Evolutionary conservation across 2,329 filamentous ascomycete genomes (phyloP).

Genomic region (Fusarium mundagurra): DNA sequence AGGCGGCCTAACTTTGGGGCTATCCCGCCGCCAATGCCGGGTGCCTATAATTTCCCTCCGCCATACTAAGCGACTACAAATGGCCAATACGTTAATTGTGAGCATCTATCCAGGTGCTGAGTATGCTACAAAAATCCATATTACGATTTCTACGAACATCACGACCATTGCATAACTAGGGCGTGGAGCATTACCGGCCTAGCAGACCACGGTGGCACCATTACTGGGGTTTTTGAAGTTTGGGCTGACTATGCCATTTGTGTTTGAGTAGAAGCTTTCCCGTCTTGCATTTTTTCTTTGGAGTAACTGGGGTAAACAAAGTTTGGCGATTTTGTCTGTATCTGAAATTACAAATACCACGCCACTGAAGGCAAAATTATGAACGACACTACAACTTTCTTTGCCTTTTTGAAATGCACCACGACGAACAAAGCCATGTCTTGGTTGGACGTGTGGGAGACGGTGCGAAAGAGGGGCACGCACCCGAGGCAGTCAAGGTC

Average conservation of each 20-base stretch:
- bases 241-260: slow-evolving; percentile 36
- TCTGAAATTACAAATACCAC: slow-evolving; percentile 40
- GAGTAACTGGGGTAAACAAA: slow-evolving; percentile 40
- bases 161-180: slow-evolving; percentile 43
- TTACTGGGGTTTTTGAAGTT: slow-evolving; percentile 38
- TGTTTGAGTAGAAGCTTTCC: slow-evolving; percentile 37
- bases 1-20: slow-evolving; percentile 36
- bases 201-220: slow-evolving; percentile 37
- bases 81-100: slow-evolving; percentile 13
- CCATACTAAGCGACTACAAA: slow-evolving; percentile 22
- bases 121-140: slow-evolving; percentile 27
- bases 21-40: slow-evolving; percentile 34
- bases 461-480: slow-evolving; percentile 28
- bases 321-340: slow-evolving; percentile 33
- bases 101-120: slow-evolving; percentile 18
- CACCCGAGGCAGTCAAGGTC: slow-evolving; percentile 8
- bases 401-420: background rate
- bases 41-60: slow-evolving; percentile 35
- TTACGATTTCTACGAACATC: slow-evolving; percentile 44
- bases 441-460: slow-evolving; percentile 5
- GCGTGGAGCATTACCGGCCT: slow-evolving; percentile 41
- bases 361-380: slow-evolving; percentile 37
- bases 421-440: background rate
- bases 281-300: slow-evolving; percentile 32
- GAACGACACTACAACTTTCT: slow-evolving; percentile 9